Evolutionary conservation across 2,329 filamentous ascomycete species (phyloP), one percentile per base, ranked within the genome.

Genomic region (Phaeosphaeria sp.): DNA sequence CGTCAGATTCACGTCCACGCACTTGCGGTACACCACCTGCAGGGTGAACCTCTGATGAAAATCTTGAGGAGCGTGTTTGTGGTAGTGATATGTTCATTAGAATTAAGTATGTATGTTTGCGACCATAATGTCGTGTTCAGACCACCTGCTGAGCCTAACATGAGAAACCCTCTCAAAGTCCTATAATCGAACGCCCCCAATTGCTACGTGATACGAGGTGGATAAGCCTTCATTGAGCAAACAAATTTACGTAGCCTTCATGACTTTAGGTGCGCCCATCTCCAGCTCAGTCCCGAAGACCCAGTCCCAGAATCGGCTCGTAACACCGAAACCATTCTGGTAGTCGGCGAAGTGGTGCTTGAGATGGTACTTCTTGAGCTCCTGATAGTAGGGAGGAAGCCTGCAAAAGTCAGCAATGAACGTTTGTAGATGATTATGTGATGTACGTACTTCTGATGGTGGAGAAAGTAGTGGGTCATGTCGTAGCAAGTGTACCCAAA

Each of bases 331-430:
- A 52, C 95, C 95, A 65, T 97, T 94, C 79, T 99, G 91, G 76
- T 96, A 99, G 77, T 99, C 95, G 60, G 95, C 92, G 79, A 97
- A 99, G 81, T 99, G 95, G 77, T 99, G 95, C 76, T 93, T 88
- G 27, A 99, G 88, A 75, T 99, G 95, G 74, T 97, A 96, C 80
- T 97, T 98, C 88, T 99, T 99, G 70, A 98, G 86, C 64, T 88
- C 84, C 79, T 91, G 91, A 82, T 96, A 98, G 85, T 92, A 97
- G 1, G 89, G 81, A 17, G 95, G 95, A 2, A 99, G 87, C 69
- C 86, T 88, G 33, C 20, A 7, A 21, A 23, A 3, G 57, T 69
- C 55, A 69, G 64, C 50, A 33, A 10, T 2, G 21, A 43, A 22
- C 6, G 30, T 42, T 6, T 20, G 6, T 42, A 7, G 21, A 22